phyloP scores from a whole-genome alignment of 768 basidiomycete species.

The Omphalotus guepiniiformis region DNA sequence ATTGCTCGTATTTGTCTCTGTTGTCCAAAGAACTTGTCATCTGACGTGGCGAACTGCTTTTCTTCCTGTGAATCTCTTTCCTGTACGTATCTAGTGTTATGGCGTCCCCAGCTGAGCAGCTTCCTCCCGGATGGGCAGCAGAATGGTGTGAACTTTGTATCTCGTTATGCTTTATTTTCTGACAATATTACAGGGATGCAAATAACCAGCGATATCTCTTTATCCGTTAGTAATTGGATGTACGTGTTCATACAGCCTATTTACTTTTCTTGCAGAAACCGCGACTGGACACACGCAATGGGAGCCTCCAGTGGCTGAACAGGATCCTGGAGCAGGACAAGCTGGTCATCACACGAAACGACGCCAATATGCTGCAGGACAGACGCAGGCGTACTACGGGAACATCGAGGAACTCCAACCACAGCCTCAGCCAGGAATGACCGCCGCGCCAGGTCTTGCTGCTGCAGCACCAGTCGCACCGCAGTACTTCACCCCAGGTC shows the following conservation, averaged over 20 bases:
- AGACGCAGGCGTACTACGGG: conserved; percentile 84
- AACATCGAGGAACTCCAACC: conserved; percentile 39
- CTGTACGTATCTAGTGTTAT: conserved; percentile 21
- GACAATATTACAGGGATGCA: conserved; percentile 57
- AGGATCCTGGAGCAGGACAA: conserved; percentile 42
- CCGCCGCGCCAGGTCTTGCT: neutral
- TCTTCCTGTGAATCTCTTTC: neutral
- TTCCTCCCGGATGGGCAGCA: conserved; percentile 91
- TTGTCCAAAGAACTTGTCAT: conserved; percentile 8
- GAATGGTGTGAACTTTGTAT: conserved; percentile 68
- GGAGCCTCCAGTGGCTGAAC: conserved; percentile 53
- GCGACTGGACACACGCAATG: conserved; percentile 83
- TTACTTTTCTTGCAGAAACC: conserved; percentile 56
- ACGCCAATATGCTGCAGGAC: conserved; percentile 91
- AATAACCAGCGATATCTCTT: conserved; percentile 81
- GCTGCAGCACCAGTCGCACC: conserved; percentile 17
- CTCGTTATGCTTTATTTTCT: neutral
- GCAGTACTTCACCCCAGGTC: conserved; percentile 85
- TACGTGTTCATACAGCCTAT: conserved; percentile 6
- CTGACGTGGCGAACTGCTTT: conserved; percentile 9
- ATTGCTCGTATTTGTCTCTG: neutral
- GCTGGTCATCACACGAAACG: conserved; percentile 56
- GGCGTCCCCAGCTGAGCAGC: conserved; percentile 55
- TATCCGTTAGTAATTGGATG: conserved; percentile 59
- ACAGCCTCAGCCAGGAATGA: conserved; percentile 29